phyloP scores from a whole-genome alignment of 176 grass and related monocot genomes.

The Zoysia pacifica region DNA sequence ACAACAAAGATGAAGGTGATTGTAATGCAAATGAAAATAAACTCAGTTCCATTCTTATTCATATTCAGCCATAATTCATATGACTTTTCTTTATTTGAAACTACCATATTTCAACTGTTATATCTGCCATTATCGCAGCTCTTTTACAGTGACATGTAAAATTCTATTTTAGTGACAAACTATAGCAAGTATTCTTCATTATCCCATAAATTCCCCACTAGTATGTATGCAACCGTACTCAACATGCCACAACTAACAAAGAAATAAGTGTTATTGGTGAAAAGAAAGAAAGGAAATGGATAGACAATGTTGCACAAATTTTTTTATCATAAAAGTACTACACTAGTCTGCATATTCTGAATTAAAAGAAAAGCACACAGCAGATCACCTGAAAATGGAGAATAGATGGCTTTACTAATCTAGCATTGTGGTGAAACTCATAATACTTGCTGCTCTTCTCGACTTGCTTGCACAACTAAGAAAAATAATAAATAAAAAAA shows the following conservation, averaged over 20 bases:
- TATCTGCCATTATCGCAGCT: background rate
- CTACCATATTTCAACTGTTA: background rate
- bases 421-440: conserved; percentile 83
- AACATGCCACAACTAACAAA: background rate
- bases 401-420: conserved; percentile 74
- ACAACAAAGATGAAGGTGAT: too few species aligned
- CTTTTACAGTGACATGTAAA: conserved; percentile 10
- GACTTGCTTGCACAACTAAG: conserved; percentile 75
- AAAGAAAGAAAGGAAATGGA: conserved; percentile 16
- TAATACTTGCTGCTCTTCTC: conserved; percentile 73
- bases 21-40: too few species aligned
- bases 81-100: background rate
- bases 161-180: background rate
- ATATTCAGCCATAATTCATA: conserved; percentile 9
- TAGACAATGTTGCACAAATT: background rate
- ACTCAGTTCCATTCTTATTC: too few species aligned
- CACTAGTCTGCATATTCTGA: conserved; percentile 1
- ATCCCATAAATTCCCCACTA: background rate
- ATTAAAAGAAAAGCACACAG: conserved; percentile 12
- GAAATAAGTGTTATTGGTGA: conserved; percentile 10
- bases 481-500: conserved; percentile 23
- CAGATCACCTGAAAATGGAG: conserved; percentile 86
- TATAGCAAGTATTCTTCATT: background rate
- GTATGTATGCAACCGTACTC: background rate
- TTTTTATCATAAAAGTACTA: conserved; percentile 1